Percentiles rank a stretch among this genome's conserved stretches.
Evolutionary conservation across 306 rosid species (phyloP).

Genomic region (Cicer pinnatifidum): DNA sequence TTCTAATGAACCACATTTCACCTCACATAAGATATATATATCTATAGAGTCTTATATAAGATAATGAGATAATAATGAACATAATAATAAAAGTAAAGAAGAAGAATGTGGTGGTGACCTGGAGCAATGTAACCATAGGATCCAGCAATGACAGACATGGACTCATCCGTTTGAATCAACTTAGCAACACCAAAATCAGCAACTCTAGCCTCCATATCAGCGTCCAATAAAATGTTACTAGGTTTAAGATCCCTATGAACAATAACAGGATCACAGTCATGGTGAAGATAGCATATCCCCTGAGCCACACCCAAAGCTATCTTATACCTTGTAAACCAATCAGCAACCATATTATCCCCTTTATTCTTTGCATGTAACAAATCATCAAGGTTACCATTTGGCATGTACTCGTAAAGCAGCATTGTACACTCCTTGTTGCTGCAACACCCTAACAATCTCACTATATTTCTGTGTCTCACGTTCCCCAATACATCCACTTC

Average conservation of each 20-base stretch:
- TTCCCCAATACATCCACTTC: slow-evolving; percentile 94
- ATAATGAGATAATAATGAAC: slow-evolving; percentile 6
- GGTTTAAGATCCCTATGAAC: slow-evolving; percentile 95
- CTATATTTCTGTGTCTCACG: slow-evolving; percentile 96
- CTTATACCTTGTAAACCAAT: slow-evolving; percentile 85
- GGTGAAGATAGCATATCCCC: slow-evolving; percentile 94
- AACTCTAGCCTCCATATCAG: slow-evolving; percentile 90
- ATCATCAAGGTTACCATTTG: slow-evolving; percentile 84
- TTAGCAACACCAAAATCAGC: slow-evolving; percentile 97
- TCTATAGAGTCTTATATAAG: not conserved
- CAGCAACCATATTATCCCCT: slow-evolving; percentile 67
- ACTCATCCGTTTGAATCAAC: slow-evolving; percentile 73
- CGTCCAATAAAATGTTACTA: slow-evolving; percentile 79
- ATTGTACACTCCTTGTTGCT: slow-evolving; percentile 84
- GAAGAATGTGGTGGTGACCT: slow-evolving; percentile 49
- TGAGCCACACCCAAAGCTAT: slow-evolving; percentile 94
- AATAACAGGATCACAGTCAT: slow-evolving; percentile 89
- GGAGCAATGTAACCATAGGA: slow-evolving; percentile 98
- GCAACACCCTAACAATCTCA: slow-evolving; percentile 92
- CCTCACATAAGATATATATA: not conserved
- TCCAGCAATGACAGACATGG: slow-evolving; percentile 98
- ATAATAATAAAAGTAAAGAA: not conserved
- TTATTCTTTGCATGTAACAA: slow-evolving; percentile 73
- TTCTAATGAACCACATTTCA: not conserved
- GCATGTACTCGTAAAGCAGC: slow-evolving; percentile 95